Conservation (phyloP, 2,329 filamentous ascomycete genomes). For the Aspergillus fumigatus region DNA sequence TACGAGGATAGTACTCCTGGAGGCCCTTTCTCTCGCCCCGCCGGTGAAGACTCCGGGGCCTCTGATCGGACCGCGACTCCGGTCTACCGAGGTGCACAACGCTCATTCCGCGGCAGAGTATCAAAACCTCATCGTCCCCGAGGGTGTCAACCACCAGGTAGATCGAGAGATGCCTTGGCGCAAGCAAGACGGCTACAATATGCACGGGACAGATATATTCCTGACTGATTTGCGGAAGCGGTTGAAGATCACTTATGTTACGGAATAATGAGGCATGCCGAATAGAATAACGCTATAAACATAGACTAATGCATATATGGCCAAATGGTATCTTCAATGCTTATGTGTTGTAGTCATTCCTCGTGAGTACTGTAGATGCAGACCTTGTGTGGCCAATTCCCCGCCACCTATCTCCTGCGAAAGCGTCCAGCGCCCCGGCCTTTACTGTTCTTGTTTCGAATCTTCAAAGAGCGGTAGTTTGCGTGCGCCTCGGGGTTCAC, state of each 20-base stretch:
- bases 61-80: conserved; percentile 22
- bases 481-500: conserved; percentile 45
- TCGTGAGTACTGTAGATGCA: conserved; percentile 9
- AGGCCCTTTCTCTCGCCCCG: not conserved
- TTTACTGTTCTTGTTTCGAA: conserved; percentile 36
- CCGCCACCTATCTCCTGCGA: conserved; percentile 26
- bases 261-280: conserved; percentile 3
- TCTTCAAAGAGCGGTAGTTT: conserved; percentile 47
- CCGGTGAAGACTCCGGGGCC: not conserved
- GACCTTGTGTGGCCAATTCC: not conserved
- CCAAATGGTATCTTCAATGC: conserved; percentile 17
- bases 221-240: conserved; percentile 20
- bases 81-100: conserved; percentile 12
- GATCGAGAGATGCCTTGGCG: conserved; percentile 13
- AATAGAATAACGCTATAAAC: conserved; percentile 3
- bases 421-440: conserved; percentile 35
- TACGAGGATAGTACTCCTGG: conserved; percentile 46
- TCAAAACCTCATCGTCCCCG: conserved; percentile 19
- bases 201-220: conserved; percentile 30
- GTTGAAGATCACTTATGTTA: not conserved
- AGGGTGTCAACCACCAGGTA: conserved; percentile 6
- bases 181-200: conserved; percentile 24
- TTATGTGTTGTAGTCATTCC: conserved; percentile 11
- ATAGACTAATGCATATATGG: conserved; percentile 5
- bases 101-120: conserved; percentile 19